A percentile compares a stretch with the other conserved stretches of the same genome.
Evolutionary conservation across 2,329 filamentous ascomycete species (phyloP).

Genomic region (Pestalotiopsis sp.): DNA sequence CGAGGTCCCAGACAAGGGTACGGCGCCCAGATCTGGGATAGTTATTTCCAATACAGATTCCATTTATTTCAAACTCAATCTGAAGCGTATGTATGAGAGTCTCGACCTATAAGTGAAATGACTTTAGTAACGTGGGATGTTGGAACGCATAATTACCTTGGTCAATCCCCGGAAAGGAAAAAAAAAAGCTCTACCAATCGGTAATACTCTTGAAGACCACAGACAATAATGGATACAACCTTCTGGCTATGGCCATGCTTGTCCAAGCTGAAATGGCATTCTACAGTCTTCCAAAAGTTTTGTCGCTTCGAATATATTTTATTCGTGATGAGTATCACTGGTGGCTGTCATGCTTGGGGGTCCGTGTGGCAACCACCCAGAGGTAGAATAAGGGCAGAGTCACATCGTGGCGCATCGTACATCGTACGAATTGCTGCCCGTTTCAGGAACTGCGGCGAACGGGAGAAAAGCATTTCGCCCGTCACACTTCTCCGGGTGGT

Average conservation of each 20-base stretch:
- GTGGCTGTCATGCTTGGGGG: not conserved
- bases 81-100: not conserved
- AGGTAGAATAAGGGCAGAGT: not conserved
- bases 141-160: too few species aligned
- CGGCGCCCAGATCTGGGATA: not conserved
- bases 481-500: not conserved
- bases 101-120: too few species aligned
- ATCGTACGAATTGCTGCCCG: not conserved
- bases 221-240: too few species aligned
- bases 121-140: too few species aligned
- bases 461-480: not conserved
- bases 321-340: not conserved
- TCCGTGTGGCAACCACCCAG: not conserved
- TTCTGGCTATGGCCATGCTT: too few species aligned
- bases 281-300: not conserved
- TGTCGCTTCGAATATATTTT: not conserved
- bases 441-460: not conserved
- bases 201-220: too few species aligned
- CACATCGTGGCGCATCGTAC: not conserved
- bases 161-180: too few species aligned
- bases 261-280: too few species aligned
- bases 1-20: not conserved
- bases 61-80: not conserved
- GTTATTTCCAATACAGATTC: not conserved
- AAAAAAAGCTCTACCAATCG: too few species aligned